Evolutionary conservation across 768 basidiomycete species (phyloP), one percentile per base, ranked within the genome.

Genomic region (Podaxis pistillaris): DNA sequence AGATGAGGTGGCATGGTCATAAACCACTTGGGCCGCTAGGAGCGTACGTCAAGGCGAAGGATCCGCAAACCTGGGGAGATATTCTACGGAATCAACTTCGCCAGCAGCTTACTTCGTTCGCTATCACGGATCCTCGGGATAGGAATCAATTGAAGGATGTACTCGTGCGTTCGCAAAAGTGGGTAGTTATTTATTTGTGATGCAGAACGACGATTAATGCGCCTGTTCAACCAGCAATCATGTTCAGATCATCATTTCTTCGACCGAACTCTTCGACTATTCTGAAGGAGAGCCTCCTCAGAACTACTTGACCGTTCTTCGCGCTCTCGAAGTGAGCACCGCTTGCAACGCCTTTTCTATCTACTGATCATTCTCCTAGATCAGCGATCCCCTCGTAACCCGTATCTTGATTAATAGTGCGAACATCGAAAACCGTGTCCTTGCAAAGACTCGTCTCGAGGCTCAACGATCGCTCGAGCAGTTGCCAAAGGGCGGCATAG

Each of bases 201-300:
- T 17, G 9, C n/a, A 2, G 24, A 4, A 5, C 13, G 1, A 24
- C 5, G 13, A 50, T 22, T 26, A 26, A 50, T 11, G 24, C 7
- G 36, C 40, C 55, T 46, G 9, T 46, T 38, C 26, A 13, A 30
- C 52, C 37, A 91, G 89, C 65, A 60, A 46, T 8, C 72, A 81
- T 24, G 76, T 72, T 24, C 75, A 74, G 5, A 85, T 94, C 63
- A 80, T 91, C 66, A 86, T 90, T 57, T 81, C 84, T 24, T 80
- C 84, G 62, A 86, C 81, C 41, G 94, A 96, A 68, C 66, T 91
- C 44, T 98, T 97, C 71, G 93, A 97, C 69, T 96, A 84, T 67
- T 79, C 80, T 40, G 63, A 67, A 1, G 94, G 94, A 28, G 94
- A 96, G 69, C 88, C 90, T 11, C 81, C 83, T 1, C 69, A 70